These are phyloP conservation scores for Pleurotus tuoliensis DNA, from an alignment of 768 basidiomycete species.

Conservation along the genomic window DNA sequence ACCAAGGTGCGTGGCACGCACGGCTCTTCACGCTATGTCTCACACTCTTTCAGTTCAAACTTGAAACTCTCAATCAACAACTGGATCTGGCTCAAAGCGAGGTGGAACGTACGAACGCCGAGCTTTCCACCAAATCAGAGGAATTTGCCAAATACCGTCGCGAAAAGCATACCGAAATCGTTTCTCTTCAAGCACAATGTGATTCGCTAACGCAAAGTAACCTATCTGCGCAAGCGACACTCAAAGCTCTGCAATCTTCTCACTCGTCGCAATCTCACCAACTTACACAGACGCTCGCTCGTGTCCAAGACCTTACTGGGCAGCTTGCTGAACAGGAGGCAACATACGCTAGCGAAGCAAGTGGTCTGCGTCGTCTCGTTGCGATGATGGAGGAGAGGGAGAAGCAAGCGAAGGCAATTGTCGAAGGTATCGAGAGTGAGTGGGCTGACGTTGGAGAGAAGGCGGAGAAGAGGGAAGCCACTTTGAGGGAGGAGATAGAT, in stretches of 20 bases:
- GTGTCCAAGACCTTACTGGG: constrained; percentile 70
- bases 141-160: constrained; percentile 83
- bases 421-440: constrained; percentile 79
- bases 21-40: not conserved
- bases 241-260: constrained; percentile 70
- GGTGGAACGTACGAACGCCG: constrained; percentile 63
- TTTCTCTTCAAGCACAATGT: constrained; percentile 70
- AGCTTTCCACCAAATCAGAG: constrained; percentile 70
- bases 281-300: constrained; percentile 70
- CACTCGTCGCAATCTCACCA: constrained; percentile 71
- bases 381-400: constrained; percentile 86
- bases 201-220: constrained; percentile 70
- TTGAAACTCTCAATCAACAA: constrained; percentile 82
- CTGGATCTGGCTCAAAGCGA: constrained; percentile 74
- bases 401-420: constrained; percentile 76
- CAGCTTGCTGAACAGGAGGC: constrained; percentile 84
- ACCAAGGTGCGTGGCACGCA: constrained; percentile 43
- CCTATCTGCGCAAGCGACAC: constrained; percentile 59
- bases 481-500: constrained; percentile 66
- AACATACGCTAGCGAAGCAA: constrained; percentile 74
- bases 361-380: constrained; percentile 69
- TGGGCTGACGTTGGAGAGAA: constrained; percentile 72
- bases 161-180: constrained; percentile 73
- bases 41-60: constrained; percentile 60
- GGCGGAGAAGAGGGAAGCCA: constrained; percentile 63